phyloP scores from a whole-genome alignment of 2,329 filamentous ascomycete species.

The Ceratocystis diversiconidia region DNA sequence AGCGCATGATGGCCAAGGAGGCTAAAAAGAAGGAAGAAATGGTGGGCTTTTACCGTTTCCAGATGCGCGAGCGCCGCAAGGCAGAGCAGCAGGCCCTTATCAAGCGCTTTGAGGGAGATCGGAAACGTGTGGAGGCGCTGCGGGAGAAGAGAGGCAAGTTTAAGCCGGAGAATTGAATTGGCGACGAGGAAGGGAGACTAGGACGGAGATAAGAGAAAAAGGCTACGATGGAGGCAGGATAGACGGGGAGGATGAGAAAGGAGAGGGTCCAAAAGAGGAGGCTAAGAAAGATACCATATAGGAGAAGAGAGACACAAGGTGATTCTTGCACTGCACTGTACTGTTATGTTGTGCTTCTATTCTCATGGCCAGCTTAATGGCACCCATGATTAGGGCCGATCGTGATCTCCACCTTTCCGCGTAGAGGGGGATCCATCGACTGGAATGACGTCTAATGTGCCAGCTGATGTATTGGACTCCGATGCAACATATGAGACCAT shows the following conservation, averaged over 20 bases:
- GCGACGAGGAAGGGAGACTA: constrained; percentile 21
- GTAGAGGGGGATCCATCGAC: not conserved
- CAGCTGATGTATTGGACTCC: not conserved
- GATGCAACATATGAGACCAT: not conserved
- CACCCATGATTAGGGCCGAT: not conserved
- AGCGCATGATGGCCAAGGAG: constrained; percentile 48
- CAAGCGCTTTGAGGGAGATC: constrained; percentile 61
- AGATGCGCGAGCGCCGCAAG: constrained; percentile 66
- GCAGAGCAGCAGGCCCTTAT: constrained; percentile 54
- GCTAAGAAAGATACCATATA: not conserved
- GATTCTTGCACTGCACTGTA: not conserved
- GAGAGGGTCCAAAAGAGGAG: not conserved
- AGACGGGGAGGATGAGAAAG: constrained; percentile 23
- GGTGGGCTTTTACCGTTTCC: constrained; percentile 72
- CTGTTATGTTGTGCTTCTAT: too few relatives aligned
- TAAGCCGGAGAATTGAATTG: constrained; percentile 33
- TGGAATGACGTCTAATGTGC: not conserved
- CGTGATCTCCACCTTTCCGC: not conserved
- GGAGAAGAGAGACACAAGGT: not conserved
- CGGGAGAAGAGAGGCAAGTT: constrained; percentile 51
- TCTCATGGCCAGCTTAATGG: not conserved
- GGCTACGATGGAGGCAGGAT: constrained; percentile 29
- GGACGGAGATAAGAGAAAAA: not conserved
- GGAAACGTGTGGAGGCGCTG: constrained; percentile 56
- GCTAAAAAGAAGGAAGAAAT: constrained; percentile 48